A percentile compares a stretch with the other conserved stretches of the same genome.
Conservation (phyloP, 1,139 yeast species). For the Pichia sp. region DNA sequence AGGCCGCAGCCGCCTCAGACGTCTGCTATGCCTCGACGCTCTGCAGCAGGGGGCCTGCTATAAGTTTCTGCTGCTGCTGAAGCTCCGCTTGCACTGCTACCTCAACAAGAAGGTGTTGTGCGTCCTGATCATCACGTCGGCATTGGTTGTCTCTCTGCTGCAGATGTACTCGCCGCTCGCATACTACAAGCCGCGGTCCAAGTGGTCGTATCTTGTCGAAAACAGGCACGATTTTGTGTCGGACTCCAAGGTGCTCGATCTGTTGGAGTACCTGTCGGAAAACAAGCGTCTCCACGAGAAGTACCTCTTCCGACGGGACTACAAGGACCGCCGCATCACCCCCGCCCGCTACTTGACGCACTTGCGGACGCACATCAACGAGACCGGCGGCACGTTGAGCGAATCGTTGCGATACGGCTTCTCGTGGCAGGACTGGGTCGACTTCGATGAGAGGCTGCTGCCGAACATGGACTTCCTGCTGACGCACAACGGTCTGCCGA, state of each 20-base stretch:
- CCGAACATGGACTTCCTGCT: constrained; percentile 22
- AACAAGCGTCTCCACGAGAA: background rate
- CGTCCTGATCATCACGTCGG: background rate
- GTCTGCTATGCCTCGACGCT: background rate
- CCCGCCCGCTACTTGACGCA: constrained; percentile 11
- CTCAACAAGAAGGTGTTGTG: background rate
- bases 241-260: background rate
- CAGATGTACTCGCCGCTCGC: background rate
- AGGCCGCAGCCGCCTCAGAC: background rate
- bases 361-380: background rate
- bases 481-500: constrained; percentile 12
- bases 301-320: background rate
- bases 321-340: constrained; percentile 2
- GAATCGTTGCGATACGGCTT: constrained; percentile 20
- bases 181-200: background rate
- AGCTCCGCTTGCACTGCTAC: background rate
- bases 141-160: background rate
- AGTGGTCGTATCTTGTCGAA: constrained; percentile 2
- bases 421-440: constrained; percentile 31
- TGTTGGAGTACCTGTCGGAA: background rate
- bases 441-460: constrained; percentile 25
- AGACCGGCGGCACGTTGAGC: background rate
- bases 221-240: background rate
- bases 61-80: background rate
- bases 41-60: background rate